Percentiles rank a stretch among this genome's conserved stretches.
These are phyloP conservation scores for Actinidia polygama DNA, from an alignment of 179 eudicot genomes.

Conservation along the genomic window DNA sequence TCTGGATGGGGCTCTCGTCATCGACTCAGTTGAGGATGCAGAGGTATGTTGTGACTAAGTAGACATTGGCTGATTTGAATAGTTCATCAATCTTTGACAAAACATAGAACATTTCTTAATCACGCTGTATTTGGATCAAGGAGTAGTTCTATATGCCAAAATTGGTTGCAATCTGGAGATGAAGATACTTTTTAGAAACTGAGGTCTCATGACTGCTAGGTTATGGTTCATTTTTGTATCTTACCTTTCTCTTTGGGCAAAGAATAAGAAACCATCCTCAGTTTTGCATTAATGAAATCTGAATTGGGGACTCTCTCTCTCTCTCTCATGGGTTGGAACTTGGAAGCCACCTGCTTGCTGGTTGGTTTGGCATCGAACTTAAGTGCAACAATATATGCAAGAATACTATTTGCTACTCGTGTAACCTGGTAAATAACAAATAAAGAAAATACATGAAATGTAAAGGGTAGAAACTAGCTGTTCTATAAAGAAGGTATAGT, in stretches of 20 bases:
- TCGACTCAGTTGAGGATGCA: constrained; percentile 66
- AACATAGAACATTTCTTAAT: neutral
- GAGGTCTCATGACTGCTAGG: neutral
- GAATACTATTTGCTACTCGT: no score
- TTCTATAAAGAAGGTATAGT: no score
- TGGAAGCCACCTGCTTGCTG: no score
- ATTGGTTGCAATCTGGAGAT: neutral
- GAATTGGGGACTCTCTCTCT: neutral
- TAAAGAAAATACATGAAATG: no score
- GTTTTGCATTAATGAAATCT: neutral
- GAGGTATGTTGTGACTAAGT: constrained; percentile 59
- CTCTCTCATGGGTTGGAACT: neutral
- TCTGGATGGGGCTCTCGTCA: constrained; percentile 85
- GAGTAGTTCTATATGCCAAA: neutral
- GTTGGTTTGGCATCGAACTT: no score
- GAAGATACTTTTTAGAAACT: neutral
- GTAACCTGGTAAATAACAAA: no score
- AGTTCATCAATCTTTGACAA: neutral
- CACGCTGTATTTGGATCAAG: neutral
- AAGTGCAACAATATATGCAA: no score
- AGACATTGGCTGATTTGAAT: neutral
- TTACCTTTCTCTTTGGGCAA: neutral
- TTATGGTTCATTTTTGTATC: neutral
- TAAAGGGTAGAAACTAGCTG: no score
- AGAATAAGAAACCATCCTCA: neutral